Base-by-base conservation (phyloP, 2,329 filamentous ascomycete genomes). In the Colletotrichum sp. region DNA sequence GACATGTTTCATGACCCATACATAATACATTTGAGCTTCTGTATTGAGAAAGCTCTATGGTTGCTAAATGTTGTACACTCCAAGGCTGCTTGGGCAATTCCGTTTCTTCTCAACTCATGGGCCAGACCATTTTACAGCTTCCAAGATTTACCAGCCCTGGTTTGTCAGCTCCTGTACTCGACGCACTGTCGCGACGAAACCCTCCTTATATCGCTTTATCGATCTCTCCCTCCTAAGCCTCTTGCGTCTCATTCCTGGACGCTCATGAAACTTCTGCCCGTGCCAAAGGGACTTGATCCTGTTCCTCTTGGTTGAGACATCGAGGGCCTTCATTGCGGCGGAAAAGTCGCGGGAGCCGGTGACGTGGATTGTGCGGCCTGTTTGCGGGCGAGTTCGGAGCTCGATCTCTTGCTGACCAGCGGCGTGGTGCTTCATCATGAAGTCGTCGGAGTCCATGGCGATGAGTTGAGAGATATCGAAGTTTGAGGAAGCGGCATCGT, bases 161-260 rank as follows among this genome's bases (percentile, higher is more conserved):
- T 88, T 91, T 80, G 91, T 93, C 86, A 98, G 88, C 83, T 94
- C 90, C 81, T 90, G 87, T 8, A 95, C 94, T 79, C 94, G 88
- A 55, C 80, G 82, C 9, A 95, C 90, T 13, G 92, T 91, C 7
- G 89, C 89, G 83, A 87, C 89, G 85, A 97, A 96, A 6, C 92
- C 93, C 36, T 84, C 83, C 88, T 91, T 92, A 85, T 96, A 97
- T 76, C 91, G 90, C 78, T 79, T 86, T 83, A 91, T 89, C 93
- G 94, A 96, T 77, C 95, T 88, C 87, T 93, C 88, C 76, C 91
- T 92, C 83, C 87, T 88, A 79, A 95, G 85, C 80, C 95, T 90
- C 91, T 97, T 98, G 84, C 93, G 90, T 90, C 94, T 95, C 81
- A 95, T 81, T 3, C 95, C 95, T 0, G 90, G 90, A 63, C 95